A percentile compares a stretch with the other conserved stretches of the same genome.
These are phyloP conservation scores for Ascocoryne sarcoides DNA, from an alignment of 2,329 filamentous ascomycete species.

Conservation along the genomic window DNA sequence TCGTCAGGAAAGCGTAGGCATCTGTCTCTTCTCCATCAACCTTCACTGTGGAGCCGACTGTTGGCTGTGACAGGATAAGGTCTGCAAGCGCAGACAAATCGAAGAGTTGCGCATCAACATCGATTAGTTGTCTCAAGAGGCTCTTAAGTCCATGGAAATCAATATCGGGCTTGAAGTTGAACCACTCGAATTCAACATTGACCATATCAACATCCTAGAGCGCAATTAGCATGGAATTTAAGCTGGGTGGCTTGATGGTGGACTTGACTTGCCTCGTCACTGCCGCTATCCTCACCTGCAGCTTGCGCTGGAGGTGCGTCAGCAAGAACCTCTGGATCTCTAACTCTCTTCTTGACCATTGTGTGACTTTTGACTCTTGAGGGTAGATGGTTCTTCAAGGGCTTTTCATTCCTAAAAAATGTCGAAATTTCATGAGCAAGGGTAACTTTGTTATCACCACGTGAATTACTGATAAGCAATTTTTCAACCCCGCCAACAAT, in stretches of 20 bases:
- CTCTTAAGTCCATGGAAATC: conserved; percentile 95
- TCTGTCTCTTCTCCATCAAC: conserved; percentile 92
- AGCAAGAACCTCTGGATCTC: conserved; percentile 26
- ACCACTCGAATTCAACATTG: conserved; percentile 97
- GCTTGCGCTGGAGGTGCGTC: conserved; percentile 21
- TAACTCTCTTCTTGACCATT: conserved; percentile 30
- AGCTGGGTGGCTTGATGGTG: neutral
- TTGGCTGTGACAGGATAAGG: conserved; percentile 75
- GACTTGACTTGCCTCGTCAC: conserved; percentile 22
- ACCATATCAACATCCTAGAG: conserved; percentile 73
- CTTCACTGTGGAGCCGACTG: conserved; percentile 90
- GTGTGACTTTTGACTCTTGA: too few species aligned
- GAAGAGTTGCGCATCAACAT: conserved; percentile 76
- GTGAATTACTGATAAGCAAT: too few species aligned
- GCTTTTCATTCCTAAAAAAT: too few species aligned
- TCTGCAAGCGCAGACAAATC: conserved; percentile 82
- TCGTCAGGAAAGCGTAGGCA: conserved; percentile 85
- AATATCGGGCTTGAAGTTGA: conserved; percentile 80
- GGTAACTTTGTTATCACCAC: too few species aligned
- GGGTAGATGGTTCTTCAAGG: too few species aligned
- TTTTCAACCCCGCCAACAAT: too few species aligned
- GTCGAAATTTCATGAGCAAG: too few species aligned
- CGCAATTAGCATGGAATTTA: conserved; percentile 1
- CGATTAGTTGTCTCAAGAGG: conserved; percentile 83
- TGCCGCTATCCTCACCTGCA: conserved; percentile 23